phyloP scores from a whole-genome alignment of 2,329 filamentous ascomycete genomes.

The Fusarium sp. region DNA sequence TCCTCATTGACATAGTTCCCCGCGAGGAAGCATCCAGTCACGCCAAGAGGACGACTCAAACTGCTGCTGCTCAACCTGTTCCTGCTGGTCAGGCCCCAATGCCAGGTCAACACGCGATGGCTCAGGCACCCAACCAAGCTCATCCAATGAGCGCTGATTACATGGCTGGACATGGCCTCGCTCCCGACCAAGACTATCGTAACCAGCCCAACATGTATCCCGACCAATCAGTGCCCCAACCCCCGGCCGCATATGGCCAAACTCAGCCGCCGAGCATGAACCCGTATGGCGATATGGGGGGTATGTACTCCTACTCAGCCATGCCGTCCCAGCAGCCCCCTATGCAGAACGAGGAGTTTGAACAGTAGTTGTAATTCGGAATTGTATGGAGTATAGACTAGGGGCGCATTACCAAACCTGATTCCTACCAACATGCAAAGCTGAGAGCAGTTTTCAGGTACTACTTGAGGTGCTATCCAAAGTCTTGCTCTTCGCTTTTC shows the following conservation, averaged over 20 bases:
- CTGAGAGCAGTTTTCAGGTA: too few relatives aligned
- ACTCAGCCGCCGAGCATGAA: constrained; percentile 72
- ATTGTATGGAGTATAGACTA: too few relatives aligned
- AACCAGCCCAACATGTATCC: constrained; percentile 84
- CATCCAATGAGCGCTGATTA: constrained; percentile 73
- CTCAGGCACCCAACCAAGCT: constrained; percentile 67
- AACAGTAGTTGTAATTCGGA: constrained; percentile 42
- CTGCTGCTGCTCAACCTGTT: constrained; percentile 56
- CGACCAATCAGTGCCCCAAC: constrained; percentile 79
- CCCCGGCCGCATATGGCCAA: constrained; percentile 79
- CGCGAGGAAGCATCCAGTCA: constrained; percentile 91
- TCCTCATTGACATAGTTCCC: constrained; percentile 97
- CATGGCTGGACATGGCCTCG: constrained; percentile 71
- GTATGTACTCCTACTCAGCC: constrained; percentile 85
- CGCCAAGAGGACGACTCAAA: constrained; percentile 77
- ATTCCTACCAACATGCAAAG: too few relatives aligned
- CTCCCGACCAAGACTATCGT: constrained; percentile 81
- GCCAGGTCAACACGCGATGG: constrained; percentile 63
- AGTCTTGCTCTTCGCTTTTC: background rate
- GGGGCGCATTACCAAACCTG: too few relatives aligned
- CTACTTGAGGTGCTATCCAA: background rate
- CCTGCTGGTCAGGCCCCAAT: constrained; percentile 63
- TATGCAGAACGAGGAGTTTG: constrained; percentile 60
- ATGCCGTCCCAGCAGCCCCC: constrained; percentile 86
- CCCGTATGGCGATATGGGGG: constrained; percentile 78